Evolutionary conservation across 805 yeast species (phyloP), one percentile per base, ranked within the genome.

Genomic region (Starmerella khaoyaiensis): DNA sequence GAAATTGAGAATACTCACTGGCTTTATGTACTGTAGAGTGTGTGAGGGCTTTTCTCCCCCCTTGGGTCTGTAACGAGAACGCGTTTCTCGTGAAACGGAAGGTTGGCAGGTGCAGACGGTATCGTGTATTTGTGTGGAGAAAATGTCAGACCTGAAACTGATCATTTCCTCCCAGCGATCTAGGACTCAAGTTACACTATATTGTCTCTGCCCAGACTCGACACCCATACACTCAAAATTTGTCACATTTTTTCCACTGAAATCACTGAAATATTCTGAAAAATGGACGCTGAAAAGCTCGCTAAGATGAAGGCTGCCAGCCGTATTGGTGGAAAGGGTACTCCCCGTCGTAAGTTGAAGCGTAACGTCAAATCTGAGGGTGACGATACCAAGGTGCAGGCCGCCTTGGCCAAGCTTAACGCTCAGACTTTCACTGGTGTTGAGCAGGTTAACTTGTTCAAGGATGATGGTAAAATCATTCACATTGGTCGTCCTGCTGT

Each of bases 371-470:
- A 55, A 56, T 58, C 71, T 45, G 83, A 79, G 65, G 65, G 61
- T 46, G 83, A 76, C 55, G 94, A 84, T 59, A 70, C 83, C 63
- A 84, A 86, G 67, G 72, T 87, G 62, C 84, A 82, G 67, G 80
- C 76, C 54, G 74, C 87, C 57, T 70, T 87, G 65, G 78, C 76
- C 63, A 84, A 86, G 69, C 71, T 87, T 62, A 78, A 80, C 65
- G 93, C 86, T 50, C 81, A 79, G 65, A 79, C 83, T 56, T 67
- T 87, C 54, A 84, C 79, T 51, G 83, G 80, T 57, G 77, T 87
- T 56, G 93, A 83, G 62, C 96, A 87, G 71, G 97, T 94, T 58
- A 87, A 86, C 75, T 81, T 87, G 72, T 86, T 90, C 80, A 79
- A 72, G 65, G 94, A 83, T 49, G 95, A 87, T 63, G 96, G 96